Evolutionary conservation across 2,329 filamentous ascomycete species (phyloP), one percentile per base, ranked within the genome.

Genomic region (Balansia obtecta): DNA sequence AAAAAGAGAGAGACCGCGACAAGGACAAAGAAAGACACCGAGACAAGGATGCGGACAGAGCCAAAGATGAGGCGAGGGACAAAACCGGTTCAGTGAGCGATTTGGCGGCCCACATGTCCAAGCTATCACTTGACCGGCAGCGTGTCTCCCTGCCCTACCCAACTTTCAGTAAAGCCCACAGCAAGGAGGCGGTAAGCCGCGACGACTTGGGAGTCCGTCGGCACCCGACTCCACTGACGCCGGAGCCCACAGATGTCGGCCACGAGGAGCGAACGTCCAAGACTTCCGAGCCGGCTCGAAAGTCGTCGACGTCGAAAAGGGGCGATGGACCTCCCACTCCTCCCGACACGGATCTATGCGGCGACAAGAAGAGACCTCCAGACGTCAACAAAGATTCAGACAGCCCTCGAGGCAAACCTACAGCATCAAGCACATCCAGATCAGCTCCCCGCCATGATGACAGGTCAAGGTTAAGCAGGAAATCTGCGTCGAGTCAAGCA

Each of bases 131-230:
- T 20, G 63, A 67, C 43, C 69, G 64, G 53, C 71, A 75, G 49
- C 73, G 74, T 30, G 63, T 72, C 34, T 77, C 75, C 54, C 63
- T 86, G 41, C 84, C 87, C 7, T 95, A 95, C 63, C 88, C 89
- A 1, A 76, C 77, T 11, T 88, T 94, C 67, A 93, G 86, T 68
- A 96, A 94, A 68, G 86, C 86, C 12, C 88, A 95, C 66, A 94
- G 88, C 73, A 93, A 89, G 66, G 91, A 96, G 69, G 80, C 82
- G 43, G 79, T 95, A 56, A 83, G 80, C 61, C 72, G 72, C 48
- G 77, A 82, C 44, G 73, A 79, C 49, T 57, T 77, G 46, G 63
- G 67, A 18, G 52, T 56, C 8, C 57, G 52, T 16, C 50, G 45
- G 18, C 50, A 50, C 22, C 64, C 61, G 54, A 66, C 80, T 50